phyloP scores from a whole-genome alignment of 2,329 filamentous ascomycete genomes.

The Neopestalotiopsis sp. region DNA sequence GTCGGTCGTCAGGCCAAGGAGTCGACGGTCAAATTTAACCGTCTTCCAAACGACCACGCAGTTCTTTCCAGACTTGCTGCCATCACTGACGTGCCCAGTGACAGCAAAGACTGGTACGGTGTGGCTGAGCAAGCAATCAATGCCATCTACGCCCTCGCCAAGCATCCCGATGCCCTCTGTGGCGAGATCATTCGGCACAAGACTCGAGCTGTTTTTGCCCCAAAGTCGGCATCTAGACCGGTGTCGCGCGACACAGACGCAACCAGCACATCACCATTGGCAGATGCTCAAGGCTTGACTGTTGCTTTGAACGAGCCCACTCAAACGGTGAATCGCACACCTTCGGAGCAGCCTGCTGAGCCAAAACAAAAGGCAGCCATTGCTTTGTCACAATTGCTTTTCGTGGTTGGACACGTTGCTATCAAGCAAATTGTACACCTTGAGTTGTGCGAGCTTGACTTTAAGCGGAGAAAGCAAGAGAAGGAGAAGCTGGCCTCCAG shows the following conservation, averaged over 20 bases:
- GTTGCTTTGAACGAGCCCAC: constrained; percentile 36
- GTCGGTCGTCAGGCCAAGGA: constrained; percentile 80
- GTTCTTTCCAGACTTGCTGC: constrained; percentile 80
- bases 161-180: constrained; percentile 91
- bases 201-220: constrained; percentile 78
- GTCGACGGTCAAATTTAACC: constrained; percentile 70
- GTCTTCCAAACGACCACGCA: constrained; percentile 90
- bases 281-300: constrained; percentile 38
- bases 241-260: constrained; percentile 49
- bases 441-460: constrained; percentile 96
- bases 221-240: constrained; percentile 50
- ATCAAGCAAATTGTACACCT: constrained; percentile 99
- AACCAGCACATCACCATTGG: constrained; percentile 35
- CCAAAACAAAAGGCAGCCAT: constrained; percentile 72
- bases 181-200: constrained; percentile 89
- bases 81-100: constrained; percentile 83
- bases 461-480: constrained; percentile 93
- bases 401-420: constrained; percentile 93
- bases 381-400: constrained; percentile 86
- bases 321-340: constrained; percentile 33
- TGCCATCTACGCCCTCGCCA: constrained; percentile 92
- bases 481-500: constrained; percentile 70
- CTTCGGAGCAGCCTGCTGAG: constrained; percentile 41
- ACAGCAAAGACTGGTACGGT: constrained; percentile 95
- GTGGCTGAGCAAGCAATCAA: constrained; percentile 95